phyloP scores from a whole-genome alignment of 129 eudicot genomes.

The Deinandra increscens region DNA sequence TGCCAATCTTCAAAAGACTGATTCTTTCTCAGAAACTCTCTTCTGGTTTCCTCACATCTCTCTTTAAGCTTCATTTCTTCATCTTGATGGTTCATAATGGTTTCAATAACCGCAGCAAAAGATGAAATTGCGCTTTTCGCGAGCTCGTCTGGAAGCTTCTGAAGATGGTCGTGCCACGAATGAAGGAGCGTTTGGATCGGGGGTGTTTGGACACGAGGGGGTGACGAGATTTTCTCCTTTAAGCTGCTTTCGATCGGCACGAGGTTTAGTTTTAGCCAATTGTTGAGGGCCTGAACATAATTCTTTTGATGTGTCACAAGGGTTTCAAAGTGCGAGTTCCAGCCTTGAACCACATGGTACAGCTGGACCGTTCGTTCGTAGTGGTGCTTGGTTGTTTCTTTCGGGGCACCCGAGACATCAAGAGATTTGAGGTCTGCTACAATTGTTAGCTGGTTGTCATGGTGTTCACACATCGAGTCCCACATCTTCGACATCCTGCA shows the following conservation, averaged over 20 bases:
- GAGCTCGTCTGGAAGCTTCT: constrained; percentile 91
- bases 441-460: constrained; percentile 55
- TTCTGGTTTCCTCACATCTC: constrained; percentile 77
- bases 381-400: constrained; percentile 79
- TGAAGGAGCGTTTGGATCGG: constrained; percentile 79
- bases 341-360: constrained; percentile 59
- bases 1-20: constrained; percentile 88
- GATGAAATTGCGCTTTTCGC: constrained; percentile 77
- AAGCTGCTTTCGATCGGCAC: constrained; percentile 83
- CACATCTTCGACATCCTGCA: constrained; percentile 93
- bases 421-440: constrained; percentile 67
- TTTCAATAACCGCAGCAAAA: constrained; percentile 72
- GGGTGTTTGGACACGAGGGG: constrained; percentile 62
- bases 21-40: constrained; percentile 59
- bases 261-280: constrained; percentile 81
- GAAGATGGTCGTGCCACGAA: constrained; percentile 78
- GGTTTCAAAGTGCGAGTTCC: constrained; percentile 78
- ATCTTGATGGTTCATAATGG: constrained; percentile 75
- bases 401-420: constrained; percentile 52
- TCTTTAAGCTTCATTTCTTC: constrained; percentile 93
- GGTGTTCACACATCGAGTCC: constrained; percentile 72
- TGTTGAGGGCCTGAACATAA: constrained; percentile 68
- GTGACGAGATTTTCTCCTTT: constrained; percentile 82
- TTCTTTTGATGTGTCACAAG: constrained; percentile 66
- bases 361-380: constrained; percentile 71